phyloP scores from a whole-genome alignment of 1,284 basidiomycete genomes.

The Sphaerobolus stellatus region DNA sequence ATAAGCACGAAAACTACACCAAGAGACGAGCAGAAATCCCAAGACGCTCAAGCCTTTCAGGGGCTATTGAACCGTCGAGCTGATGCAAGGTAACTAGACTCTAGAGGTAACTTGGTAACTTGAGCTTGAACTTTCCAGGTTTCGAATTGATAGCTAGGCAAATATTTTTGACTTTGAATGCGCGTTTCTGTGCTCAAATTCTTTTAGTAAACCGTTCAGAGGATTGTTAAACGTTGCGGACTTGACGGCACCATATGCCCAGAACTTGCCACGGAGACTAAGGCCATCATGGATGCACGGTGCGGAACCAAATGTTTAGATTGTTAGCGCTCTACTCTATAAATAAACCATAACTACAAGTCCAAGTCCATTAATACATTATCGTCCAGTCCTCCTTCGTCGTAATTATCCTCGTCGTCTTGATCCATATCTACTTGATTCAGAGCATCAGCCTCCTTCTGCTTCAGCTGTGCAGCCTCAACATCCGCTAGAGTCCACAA shows the following conservation, averaged over 20 bases:
- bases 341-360: conserved; percentile 22
- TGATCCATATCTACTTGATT: conserved; percentile 28
- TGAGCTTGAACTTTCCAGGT: no score
- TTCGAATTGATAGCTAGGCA: no score
- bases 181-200: no score
- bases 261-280: background rate
- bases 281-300: background rate
- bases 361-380: conserved; percentile 58
- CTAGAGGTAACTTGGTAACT: no score
- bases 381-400: conserved; percentile 73
- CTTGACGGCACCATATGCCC: background rate
- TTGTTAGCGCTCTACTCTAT: background rate
- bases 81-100: no score
- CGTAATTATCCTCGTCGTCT: conserved; percentile 61
- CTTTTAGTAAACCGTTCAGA: no score
- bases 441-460: conserved; percentile 45
- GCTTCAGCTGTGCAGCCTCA: conserved; percentile 76
- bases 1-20: no score
- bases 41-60: no score
- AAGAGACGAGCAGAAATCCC: no score
- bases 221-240: background rate
- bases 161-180: no score
- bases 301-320: background rate
- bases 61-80: no score
- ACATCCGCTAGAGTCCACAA: conserved; percentile 92